A percentile compares a stretch with the other conserved stretches of the same genome.
These are phyloP conservation scores for Micromonas pusilla DNA, from an alignment of 139 green algal species.

Conservation along the genomic window DNA sequence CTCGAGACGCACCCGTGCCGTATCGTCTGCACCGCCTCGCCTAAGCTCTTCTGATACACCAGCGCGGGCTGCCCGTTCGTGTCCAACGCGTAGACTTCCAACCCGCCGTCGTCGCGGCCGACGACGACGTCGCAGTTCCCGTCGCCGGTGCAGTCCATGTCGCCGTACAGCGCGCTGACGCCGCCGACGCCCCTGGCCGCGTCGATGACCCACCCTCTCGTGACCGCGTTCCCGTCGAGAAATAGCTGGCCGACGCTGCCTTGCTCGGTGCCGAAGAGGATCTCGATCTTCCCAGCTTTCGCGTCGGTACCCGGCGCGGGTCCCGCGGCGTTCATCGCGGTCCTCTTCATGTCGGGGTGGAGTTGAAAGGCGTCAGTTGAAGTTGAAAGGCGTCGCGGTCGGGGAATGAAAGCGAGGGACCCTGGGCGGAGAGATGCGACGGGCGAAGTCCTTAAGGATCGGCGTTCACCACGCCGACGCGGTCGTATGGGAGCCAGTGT, in stretches of 20 bases:
- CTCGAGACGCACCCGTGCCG: not conserved
- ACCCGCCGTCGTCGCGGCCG: constrained; percentile 55
- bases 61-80: constrained; percentile 40
- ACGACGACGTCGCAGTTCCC: constrained; percentile 56
- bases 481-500: too few relatives aligned
- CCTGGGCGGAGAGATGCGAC: too few relatives aligned
- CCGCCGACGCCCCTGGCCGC: not conserved
- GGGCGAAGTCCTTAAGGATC: too few relatives aligned
- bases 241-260: constrained; percentile 58
- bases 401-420: too few relatives aligned
- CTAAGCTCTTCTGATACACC: constrained; percentile 39
- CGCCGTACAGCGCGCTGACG: constrained; percentile 48
- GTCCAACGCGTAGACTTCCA: constrained; percentile 66
- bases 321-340: too few relatives aligned
- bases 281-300: too few relatives aligned
- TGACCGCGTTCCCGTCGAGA: constrained; percentile 42
- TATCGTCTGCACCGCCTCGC: constrained; percentile 45
- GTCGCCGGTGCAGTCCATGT: constrained; percentile 62
- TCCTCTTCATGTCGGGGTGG: too few relatives aligned
- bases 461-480: too few relatives aligned
- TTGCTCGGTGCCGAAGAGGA: constrained; percentile 62
- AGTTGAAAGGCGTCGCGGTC: too few relatives aligned
- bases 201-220: constrained; percentile 47
- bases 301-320: too few relatives aligned
- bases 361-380: too few relatives aligned